A percentile compares a stretch with the other conserved stretches of the same genome.
These are phyloP conservation scores for Populus ilicifolia DNA, from an alignment of 345 rosid species.

Conservation along the genomic window DNA sequence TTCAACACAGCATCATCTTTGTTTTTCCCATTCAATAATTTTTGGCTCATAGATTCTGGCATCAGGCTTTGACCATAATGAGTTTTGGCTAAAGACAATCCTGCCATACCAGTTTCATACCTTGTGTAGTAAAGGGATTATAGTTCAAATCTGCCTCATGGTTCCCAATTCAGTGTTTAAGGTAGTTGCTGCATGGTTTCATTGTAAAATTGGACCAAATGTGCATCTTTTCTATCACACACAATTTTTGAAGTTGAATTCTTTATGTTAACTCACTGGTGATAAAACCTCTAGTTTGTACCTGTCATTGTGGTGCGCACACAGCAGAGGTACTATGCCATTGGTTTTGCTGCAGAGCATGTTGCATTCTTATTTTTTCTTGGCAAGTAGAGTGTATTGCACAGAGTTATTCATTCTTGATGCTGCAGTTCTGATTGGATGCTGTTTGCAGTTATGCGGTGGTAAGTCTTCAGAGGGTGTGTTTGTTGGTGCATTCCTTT, in stretches of 20 bases:
- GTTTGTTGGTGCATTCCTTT: constrained; percentile 82
- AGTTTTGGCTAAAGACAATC: not conserved
- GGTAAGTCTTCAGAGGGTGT: constrained; percentile 87
- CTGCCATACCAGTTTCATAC: not conserved
- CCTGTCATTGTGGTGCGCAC: not conserved
- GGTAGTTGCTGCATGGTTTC: not conserved
- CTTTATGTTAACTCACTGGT: not conserved
- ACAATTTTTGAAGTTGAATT: not conserved
- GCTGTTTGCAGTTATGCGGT: constrained; percentile 71
- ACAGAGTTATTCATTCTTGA: not conserved
- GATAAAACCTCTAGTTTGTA: not conserved
- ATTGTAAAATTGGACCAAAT: not conserved
- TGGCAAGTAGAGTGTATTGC: not conserved
- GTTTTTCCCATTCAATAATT: not conserved
- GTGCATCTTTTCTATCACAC: not conserved
- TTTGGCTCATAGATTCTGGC: not conserved
- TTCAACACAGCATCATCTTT: not conserved
- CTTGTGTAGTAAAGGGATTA: not conserved
- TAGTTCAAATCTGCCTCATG: not conserved
- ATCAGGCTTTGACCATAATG: not conserved
- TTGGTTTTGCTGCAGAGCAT: constrained; percentile 4
- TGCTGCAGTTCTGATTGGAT: constrained; percentile 18
- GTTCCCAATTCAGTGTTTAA: not conserved
- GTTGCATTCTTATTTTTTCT: not conserved
- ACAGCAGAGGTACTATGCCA: not conserved